Conservation (phyloP, 2,329 filamentous ascomycete genomes). For the Aspergillus sp. region DNA sequence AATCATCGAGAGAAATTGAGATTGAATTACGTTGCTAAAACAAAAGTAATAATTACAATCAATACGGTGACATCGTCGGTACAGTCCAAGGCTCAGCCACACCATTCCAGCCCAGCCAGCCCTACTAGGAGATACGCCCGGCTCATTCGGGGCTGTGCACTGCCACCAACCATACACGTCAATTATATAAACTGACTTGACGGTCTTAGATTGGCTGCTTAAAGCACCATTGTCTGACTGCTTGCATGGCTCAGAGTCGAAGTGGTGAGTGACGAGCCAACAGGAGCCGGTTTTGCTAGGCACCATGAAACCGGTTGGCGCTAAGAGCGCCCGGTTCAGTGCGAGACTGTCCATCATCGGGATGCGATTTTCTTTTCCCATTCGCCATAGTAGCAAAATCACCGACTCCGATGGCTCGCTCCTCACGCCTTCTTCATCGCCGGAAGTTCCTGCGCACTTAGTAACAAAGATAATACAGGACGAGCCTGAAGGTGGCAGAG, state of each 20-base stretch:
- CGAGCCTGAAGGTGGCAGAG: slow-evolving; percentile 6
- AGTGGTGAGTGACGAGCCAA: slow-evolving; percentile 10
- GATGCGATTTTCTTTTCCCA: background rate
- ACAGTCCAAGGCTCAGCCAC: slow-evolving; percentile 13
- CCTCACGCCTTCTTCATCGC: background rate
- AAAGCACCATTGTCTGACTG: background rate
- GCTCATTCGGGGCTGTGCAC: background rate
- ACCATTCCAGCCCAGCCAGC: slow-evolving; percentile 5
- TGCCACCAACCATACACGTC: slow-evolving; percentile 13
- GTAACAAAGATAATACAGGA: slow-evolving; percentile 9
- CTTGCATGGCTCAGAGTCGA: slow-evolving; percentile 7
- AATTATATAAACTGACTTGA: background rate
- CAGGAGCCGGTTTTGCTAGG: background rate
- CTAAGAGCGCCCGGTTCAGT: background rate
- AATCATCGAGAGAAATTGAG: background rate
- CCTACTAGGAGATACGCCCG: slow-evolving; percentile 7
- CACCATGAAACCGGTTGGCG: background rate
- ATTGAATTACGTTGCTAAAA: background rate
- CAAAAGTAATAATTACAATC: slow-evolving; percentile 12
- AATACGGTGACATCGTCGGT: background rate
- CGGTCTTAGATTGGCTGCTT: background rate
- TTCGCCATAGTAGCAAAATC: background rate
- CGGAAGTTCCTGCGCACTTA: slow-evolving; percentile 11
- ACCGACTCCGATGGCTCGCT: background rate
- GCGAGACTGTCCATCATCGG: background rate